Base-by-base conservation (phyloP, 2,329 filamentous ascomycete species). In the Colletotrichum sp. region DNA sequence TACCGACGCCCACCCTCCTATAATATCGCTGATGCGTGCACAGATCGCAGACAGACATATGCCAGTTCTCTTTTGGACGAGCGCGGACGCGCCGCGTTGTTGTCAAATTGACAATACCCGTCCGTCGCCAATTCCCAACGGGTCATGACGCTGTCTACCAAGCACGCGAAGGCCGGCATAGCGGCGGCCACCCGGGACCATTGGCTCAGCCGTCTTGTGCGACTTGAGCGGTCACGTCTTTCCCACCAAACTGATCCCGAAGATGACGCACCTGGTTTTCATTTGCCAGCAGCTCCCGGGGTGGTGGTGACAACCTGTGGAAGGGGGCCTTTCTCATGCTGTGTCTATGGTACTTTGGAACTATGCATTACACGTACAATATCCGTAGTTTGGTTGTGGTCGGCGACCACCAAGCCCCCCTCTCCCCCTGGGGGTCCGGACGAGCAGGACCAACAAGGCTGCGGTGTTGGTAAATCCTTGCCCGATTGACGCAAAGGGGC, bases 151-250 rank as follows among this genome's bases (percentile, higher is more conserved):
- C 44, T 49, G 44, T 49, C 44, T 21, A 49, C 44, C 44, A 52
- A 52, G 44, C 44, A 21, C n/a, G 44, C 44, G n/a, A 21, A 66
- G 63, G 63, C 39, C 36, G 63, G 12, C 39, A 39, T 52, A 28
- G 30, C 57, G 57, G 39, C 26, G 55, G 26, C 55, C 55, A 59
- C 13, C 55, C 55, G 26, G 55, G 24, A 59, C 26, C 55, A 26
- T 59, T 26, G 26, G 26, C 55, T 30, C 55, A 59, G 55, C 55
- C 26, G 55, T 59, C 55, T 26, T 59, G 73, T 73, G 24, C 28
- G 32, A 76, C 70, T 18, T 34, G 64, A 73, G 64, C 57, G 59
- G 70, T 76, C 73, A 73, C 59, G 32, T 60, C 30, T 32, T 24
- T 30, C 15, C 13, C 34, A 60, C 44, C 24, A 9, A 68, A 34